Evolutionary conservation across 2,329 filamentous ascomycete genomes (phyloP).

Genomic region (Cladosporium austrohemisphaericum): DNA sequence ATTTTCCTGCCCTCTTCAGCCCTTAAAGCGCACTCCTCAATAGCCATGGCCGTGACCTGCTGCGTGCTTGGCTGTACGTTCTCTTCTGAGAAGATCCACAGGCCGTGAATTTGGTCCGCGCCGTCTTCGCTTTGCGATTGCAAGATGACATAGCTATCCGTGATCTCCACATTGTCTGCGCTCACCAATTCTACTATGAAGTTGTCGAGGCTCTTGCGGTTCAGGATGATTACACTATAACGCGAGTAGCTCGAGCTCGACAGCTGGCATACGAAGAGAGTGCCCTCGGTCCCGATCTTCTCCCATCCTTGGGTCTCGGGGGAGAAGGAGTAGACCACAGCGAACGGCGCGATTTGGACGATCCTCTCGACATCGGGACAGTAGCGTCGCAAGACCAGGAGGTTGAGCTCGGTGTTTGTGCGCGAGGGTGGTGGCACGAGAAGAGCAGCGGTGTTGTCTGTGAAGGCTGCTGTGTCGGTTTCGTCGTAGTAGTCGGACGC

Average conservation of each 20-base stretch:
- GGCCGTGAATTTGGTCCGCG: constrained; percentile 50
- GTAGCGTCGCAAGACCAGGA: constrained; percentile 77
- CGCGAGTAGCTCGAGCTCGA: constrained; percentile 32
- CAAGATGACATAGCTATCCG: constrained; percentile 59
- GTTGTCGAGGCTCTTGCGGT: constrained; percentile 47
- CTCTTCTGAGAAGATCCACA: constrained; percentile 65
- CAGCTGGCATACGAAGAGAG: constrained; percentile 78
- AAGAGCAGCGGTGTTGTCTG: constrained; percentile 21
- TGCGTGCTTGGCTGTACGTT: constrained; percentile 42
- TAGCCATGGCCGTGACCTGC: constrained; percentile 50
- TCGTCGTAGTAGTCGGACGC: constrained; percentile 49
- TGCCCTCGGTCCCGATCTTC: constrained; percentile 79
- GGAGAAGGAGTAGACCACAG: constrained; percentile 79
- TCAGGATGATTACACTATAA: constrained; percentile 46
- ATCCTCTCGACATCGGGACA: constrained; percentile 70
- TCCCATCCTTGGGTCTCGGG: constrained; percentile 68
- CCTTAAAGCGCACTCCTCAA: constrained; percentile 51
- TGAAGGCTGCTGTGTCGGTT: constrained; percentile 40
- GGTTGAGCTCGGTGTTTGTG: constrained; percentile 81
- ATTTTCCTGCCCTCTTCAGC: constrained; percentile 33
- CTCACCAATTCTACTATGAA: constrained; percentile 43
- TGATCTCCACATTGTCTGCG: constrained; percentile 44
- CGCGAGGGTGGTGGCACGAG: constrained; percentile 50
- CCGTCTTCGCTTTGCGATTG: constrained; percentile 41
- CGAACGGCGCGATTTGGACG: constrained; percentile 76